Percentiles rank a stretch among this genome's conserved stretches.
Conservation (phyloP, 768 basidiomycete species). For the Tulasnella sp. region DNA sequence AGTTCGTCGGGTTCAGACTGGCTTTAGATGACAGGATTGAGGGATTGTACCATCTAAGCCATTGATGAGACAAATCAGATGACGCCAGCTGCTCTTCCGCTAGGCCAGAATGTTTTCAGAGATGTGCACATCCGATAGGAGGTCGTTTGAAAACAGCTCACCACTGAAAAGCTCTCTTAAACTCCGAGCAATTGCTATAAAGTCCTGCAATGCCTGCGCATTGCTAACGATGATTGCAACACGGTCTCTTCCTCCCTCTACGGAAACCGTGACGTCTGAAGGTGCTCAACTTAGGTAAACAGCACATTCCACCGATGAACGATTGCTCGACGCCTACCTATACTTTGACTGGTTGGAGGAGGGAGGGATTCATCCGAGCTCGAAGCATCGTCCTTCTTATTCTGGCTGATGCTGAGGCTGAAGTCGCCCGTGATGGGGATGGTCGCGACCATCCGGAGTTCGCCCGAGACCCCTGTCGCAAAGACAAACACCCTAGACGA, state of each 20-base stretch:
- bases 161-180: not conserved
- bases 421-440: not conserved
- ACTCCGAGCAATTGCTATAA: not conserved
- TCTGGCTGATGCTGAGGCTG: not conserved
- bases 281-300: not conserved
- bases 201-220: not conserved
- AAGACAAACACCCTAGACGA: not conserved
- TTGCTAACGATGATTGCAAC: not conserved
- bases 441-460: not conserved
- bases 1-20: not conserved
- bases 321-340: not conserved
- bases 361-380: not conserved
- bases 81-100: not conserved
- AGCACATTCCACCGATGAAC: not conserved
- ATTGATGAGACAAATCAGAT: not conserved
- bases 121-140: not conserved
- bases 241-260: not conserved
- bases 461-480: not conserved
- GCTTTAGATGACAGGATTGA: not conserved
- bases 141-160: not conserved
- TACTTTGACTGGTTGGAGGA: not conserved
- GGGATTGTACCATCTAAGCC: constrained; percentile 8
- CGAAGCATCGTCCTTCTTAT: not conserved
- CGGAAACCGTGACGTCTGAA: not conserved
- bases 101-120: not conserved